A percentile compares a stretch with the other conserved stretches of the same genome.
phyloP scores from a whole-genome alignment of 139 green algal species.

The Auxenochlorella pyrenoidosa region DNA sequence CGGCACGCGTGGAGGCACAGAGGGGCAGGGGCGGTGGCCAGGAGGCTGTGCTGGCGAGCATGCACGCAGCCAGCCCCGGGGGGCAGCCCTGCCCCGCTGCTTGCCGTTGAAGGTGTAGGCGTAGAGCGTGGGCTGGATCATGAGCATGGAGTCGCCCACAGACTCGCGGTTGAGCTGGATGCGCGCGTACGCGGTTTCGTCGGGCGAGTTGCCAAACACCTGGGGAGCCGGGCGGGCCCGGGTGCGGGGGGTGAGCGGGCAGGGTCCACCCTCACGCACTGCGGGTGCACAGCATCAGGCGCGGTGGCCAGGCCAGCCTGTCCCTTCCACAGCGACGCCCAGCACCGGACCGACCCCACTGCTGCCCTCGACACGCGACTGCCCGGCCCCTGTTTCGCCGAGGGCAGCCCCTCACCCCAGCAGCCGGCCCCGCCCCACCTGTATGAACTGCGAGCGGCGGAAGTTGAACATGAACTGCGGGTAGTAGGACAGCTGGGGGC shows the following conservation, averaged over 20 bases:
- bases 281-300: not conserved
- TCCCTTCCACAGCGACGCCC: not conserved
- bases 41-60: no score
- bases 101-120: slow-evolving; percentile 28
- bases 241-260: no score
- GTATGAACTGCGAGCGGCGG: slow-evolving; percentile 92
- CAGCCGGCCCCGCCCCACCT: slow-evolving; percentile 48
- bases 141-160: slow-evolving; percentile 88
- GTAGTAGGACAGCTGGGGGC: slow-evolving; percentile 90
- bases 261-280: not conserved
- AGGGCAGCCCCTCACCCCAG: no score
- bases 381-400: not conserved
- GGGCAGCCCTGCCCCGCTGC: no score
- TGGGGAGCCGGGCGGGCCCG: slow-evolving; percentile 1
- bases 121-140: slow-evolving; percentile 76
- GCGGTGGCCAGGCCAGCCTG: not conserved
- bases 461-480: slow-evolving; percentile 99
- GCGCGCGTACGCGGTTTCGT: slow-evolving; percentile 97
- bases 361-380: not conserved
- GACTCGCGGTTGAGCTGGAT: slow-evolving; percentile 88
- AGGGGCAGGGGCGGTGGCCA: no score
- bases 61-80: no score
- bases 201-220: slow-evolving; percentile 95
- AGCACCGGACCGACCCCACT: not conserved
- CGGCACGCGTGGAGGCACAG: no score